A percentile compares a stretch with the other conserved stretches of the same genome.
phyloP scores from a whole-genome alignment of 768 basidiomycete genomes.

The Mrakia hoshinonis region DNA sequence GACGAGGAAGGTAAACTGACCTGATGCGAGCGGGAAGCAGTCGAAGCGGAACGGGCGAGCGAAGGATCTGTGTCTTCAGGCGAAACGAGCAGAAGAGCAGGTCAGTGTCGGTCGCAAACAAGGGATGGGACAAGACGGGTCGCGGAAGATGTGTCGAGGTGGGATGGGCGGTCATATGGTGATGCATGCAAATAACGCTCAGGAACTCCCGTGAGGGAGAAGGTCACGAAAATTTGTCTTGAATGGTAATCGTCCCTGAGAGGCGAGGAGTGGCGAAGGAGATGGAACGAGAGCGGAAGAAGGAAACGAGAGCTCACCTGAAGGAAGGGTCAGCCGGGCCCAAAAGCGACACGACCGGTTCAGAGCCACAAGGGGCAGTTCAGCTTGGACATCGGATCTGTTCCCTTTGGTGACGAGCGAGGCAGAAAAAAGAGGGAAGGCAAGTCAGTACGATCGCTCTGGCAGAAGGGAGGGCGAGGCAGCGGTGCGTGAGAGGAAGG shows the following conservation, averaged over 20 bases:
- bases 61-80: neutral
- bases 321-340: neutral
- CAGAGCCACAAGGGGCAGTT: neutral
- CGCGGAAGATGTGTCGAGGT: neutral
- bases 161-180: neutral
- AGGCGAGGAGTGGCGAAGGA: neutral
- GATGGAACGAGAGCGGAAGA: neutral
- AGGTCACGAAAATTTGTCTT: neutral
- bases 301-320: constrained; percentile 1
- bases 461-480: neutral
- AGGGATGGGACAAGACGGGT: neutral
- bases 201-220: constrained; percentile 1
- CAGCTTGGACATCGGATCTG: neutral
- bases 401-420: neutral
- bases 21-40: neutral
- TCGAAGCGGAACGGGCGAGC: neutral
- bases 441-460: neutral
- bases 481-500: neutral
- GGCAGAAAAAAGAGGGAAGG: neutral
- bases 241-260: neutral
- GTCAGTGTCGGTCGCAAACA: neutral
- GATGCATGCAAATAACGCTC: constrained; percentile 12
- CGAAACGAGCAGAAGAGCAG: neutral
- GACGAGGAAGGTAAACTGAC: neutral
- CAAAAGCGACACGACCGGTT: neutral